A percentile compares a stretch with the other conserved stretches of the same genome.
These are phyloP conservation scores for Yamadazyma phyllophila DNA, from an alignment of 805 yeast genomes.

Conservation along the genomic window DNA sequence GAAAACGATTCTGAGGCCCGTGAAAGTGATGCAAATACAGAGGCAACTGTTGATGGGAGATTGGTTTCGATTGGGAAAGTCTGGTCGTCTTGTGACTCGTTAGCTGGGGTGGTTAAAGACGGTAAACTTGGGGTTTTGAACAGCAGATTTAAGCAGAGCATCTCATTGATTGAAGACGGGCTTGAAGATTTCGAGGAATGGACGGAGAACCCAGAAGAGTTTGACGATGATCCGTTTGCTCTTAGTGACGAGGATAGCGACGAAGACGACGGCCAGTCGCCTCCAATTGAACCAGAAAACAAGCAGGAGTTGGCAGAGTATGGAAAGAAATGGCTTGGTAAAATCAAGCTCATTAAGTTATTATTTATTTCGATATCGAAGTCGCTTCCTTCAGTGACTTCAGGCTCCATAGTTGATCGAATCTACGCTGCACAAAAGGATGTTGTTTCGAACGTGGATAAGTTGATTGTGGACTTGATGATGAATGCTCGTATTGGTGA, in stretches of 20 bases:
- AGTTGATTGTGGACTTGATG: conserved; percentile 56
- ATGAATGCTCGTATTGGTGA: conserved; percentile 43
- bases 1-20: conserved; percentile 8
- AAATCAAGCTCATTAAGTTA: conserved; percentile 55
- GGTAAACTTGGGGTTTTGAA: conserved; percentile 58
- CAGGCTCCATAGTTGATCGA: conserved; percentile 46
- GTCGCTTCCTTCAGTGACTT: conserved; percentile 48
- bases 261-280: conserved; percentile 12
- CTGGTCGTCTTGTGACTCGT: conserved; percentile 64
- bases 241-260: conserved; percentile 30
- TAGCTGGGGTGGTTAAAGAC: conserved; percentile 39
- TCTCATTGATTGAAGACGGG: conserved; percentile 53
- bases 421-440: conserved; percentile 42
- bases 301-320: conserved; percentile 33
- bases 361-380: conserved; percentile 57
- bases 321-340: conserved; percentile 49
- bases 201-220: conserved; percentile 56
- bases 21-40: conserved; percentile 10
- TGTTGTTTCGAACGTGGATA: conserved; percentile 52
- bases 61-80: conserved; percentile 32
- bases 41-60: conserved; percentile 27
- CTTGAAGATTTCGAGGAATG: conserved; percentile 68
- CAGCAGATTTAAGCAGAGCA: conserved; percentile 42
- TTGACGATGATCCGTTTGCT: conserved; percentile 56
- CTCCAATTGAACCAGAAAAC: conserved; percentile 17